Base-by-base conservation (phyloP, 768 basidiomycete species). In the Fistulinella prunicolor region DNA sequence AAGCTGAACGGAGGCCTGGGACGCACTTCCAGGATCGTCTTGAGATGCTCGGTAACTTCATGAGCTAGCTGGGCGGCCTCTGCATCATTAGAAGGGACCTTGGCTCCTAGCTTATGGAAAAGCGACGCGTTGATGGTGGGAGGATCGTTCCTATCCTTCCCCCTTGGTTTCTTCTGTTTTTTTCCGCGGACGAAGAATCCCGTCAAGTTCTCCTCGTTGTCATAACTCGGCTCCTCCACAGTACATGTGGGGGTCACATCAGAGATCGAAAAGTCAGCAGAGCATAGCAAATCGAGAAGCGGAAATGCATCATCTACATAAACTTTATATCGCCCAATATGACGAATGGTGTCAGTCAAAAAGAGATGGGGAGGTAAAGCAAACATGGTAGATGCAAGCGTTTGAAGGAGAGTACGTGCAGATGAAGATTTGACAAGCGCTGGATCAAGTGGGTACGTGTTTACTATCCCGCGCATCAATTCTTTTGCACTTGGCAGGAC, bases 381-480 rank as follows among this genome's bases (percentile, higher is more conserved):
- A 44, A 61, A 55, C 0, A 69, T 43, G 45, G 45, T 51, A 14
- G 56, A 49, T 5, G 66, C 63, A 29, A 73, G 48, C 19, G 50
- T 47, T 9, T 35, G 51, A 32, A 72, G 52, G 22, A 73, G 42
- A 19, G 38, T 48, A 22, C 29, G 39, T 16, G 58, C 47, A 22
- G 19, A 46, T 4, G 71, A 70, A 3, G 38, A 9, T 12, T 41
- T 46, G 38, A 66, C 56, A 16, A 48, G 56, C 13, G 54, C 52
- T 7, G 60, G 50, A 35, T 55, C 55, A 1, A 41, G 47, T 2
- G 73, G 74, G 43, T 71, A 75, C 14, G 50, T 44, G 14, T 62
- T 50, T 14, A 73, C 16, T 23, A 76, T 66, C 59, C 56, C 65
- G 30, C 24, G 17, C 34, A 55, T 46, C 20, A 71, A n/a, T 17